Evolutionary conservation across 1,139 yeast genomes (phyloP).

Genomic region (Dujonia santamariae): DNA sequence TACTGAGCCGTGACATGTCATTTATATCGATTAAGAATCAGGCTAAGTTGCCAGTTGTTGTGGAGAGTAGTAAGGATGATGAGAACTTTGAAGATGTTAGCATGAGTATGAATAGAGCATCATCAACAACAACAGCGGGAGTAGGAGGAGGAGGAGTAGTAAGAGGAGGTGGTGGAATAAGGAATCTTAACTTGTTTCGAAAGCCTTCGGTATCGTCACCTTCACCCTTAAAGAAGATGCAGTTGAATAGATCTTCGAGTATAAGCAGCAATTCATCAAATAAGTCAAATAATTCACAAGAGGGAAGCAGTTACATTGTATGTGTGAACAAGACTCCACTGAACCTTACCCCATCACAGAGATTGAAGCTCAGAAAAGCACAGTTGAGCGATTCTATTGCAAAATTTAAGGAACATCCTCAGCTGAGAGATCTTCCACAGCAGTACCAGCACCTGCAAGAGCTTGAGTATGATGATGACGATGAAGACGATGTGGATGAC

Average conservation of each 20-base stretch:
- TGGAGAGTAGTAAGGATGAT: too few species aligned
- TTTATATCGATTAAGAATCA: too few species aligned
- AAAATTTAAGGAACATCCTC: constrained; percentile 15
- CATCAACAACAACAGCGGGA: too few species aligned
- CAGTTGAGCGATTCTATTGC: constrained; percentile 23
- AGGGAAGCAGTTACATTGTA: constrained; percentile 16
- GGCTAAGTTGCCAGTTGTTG: too few species aligned
- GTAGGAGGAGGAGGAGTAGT: too few species aligned
- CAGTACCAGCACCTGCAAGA: constrained; percentile 1
- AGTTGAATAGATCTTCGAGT: constrained; percentile 16
- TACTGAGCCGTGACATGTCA: too few species aligned
- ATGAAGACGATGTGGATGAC: constrained; percentile 53
- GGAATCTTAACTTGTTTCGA: too few species aligned
- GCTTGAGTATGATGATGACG: constrained; percentile 24
- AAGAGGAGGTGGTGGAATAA: too few species aligned
- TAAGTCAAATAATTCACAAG: constrained; percentile 12
- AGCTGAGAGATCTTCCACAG: neutral
- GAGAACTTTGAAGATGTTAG: too few species aligned
- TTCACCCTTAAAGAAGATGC: constrained; percentile 18
- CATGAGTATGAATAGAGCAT: too few species aligned
- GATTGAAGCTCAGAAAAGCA: constrained; percentile 31
- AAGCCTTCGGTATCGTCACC: too few species aligned
- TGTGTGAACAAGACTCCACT: constrained; percentile 25
- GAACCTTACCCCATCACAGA: constrained; percentile 38
- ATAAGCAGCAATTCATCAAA: constrained; percentile 12